Conservation (phyloP, 73 alveolate genomes). For the Diophrys sp. region DNA sequence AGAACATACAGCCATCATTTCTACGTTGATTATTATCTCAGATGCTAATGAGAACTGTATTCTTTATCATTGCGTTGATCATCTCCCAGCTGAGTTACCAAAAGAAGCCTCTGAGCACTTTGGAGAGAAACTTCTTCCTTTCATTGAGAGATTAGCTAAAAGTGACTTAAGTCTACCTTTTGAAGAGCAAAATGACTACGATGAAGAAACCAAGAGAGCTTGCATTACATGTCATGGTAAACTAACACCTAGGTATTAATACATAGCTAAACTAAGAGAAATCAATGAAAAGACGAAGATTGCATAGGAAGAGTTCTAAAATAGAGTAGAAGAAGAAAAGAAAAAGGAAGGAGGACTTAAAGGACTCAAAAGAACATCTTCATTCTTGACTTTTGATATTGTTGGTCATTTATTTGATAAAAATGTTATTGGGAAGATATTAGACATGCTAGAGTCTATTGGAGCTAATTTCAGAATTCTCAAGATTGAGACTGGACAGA, state of each 20-base stretch:
- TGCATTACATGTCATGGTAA: conserved; percentile 58
- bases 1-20: too few species aligned
- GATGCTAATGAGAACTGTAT: conserved; percentile 38
- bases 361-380: conserved; percentile 28
- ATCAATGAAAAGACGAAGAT: conserved; percentile 18
- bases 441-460: conserved; percentile 19
- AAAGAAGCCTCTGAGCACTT: conserved; percentile 82
- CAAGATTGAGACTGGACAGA: conserved; percentile 48
- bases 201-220: conserved; percentile 58
- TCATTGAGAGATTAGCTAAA: conserved; percentile 44
- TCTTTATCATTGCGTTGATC: conserved; percentile 80
- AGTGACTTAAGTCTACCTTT: conserved; percentile 47
- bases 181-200: conserved; percentile 43
- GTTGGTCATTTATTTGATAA: conserved; percentile 52
- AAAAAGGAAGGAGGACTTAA: conserved; percentile 18
- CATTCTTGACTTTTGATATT: conserved; percentile 37
- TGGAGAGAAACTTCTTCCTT: conserved; percentile 56
- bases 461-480: conserved; percentile 42
- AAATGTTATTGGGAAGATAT: conserved; percentile 21
- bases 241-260: conserved; percentile 51
- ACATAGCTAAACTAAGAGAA: conserved; percentile 53
- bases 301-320: conserved; percentile 22
- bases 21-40: too few species aligned
- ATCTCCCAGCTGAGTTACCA: conserved; percentile 88
- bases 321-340: conserved; percentile 17